Evolutionary conservation across 257 asterid genomes (phyloP), one percentile per base, ranked within the genome.

Genomic region (Primulina tabacum): DNA sequence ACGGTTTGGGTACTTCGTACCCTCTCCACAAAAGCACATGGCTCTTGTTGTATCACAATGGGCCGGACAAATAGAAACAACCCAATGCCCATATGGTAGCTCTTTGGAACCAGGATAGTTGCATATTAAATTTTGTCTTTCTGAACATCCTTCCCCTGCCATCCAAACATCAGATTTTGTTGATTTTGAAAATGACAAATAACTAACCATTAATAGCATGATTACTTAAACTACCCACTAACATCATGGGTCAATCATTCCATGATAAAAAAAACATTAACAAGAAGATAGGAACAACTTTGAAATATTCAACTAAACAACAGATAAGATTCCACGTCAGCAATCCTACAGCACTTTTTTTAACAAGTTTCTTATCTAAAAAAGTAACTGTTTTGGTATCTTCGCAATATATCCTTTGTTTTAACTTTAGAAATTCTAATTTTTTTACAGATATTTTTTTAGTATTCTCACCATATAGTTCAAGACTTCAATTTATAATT

Each of bases 1-100:
- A 57, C 99, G 97, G 80, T 86, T 85, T 17, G 99, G 97, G 77
- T 90, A 94, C 74, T 85, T 94, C 67, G 99, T 85, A 68, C 99
- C 96, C 78, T 89, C 91, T 68, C 99, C 99, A 77, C 99, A 94
- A 77, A 90, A 94, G 82, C 99, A 94, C 97, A 91, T 87, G 71
- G 96, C 97, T 78, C 95, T 82, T 8, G 92, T 80, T 55, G 88
- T 93, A 78, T 93, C 99, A 24, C 99, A 93, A 83, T 80, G 69
- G 70, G 95, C 90, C 29, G 96, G 59, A 73, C 99, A 93, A 63
- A 89, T 89, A 18, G 99, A 93, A 50, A 93, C 97, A 66, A 93
- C 87, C 99, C 99, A 91, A 20, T 18, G 88, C 43, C 99, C 97
- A 67, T 83, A 91, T 28, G 96, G 99, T 11, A 62, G 62, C 61